These are phyloP conservation scores for Jaenimonas drosophilae DNA, from an alignment of 208 protist genomes.

Conservation along the genomic window DNA sequence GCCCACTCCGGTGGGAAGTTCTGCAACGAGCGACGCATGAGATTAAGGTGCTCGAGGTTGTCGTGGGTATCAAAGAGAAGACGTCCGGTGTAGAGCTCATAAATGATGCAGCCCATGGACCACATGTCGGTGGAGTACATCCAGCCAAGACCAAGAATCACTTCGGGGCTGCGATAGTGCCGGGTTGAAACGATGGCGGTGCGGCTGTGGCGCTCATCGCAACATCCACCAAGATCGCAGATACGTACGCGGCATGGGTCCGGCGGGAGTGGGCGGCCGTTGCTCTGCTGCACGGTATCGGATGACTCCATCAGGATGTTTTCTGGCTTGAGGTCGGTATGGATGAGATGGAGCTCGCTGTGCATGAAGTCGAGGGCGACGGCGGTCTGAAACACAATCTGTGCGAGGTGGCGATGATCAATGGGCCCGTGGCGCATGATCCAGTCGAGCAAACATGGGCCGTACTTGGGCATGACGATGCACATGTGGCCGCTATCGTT, in stretches of 20 bases:
- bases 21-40: constrained; percentile 66
- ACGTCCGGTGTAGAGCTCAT: constrained; percentile 51
- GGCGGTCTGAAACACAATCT: constrained; percentile 68
- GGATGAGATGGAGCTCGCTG: constrained; percentile 47
- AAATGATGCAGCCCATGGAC: constrained; percentile 66
- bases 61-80: constrained; percentile 31
- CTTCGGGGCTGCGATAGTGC: constrained; percentile 61
- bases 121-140: constrained; percentile 65
- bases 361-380: constrained; percentile 72
- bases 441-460: constrained; percentile 71
- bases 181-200: constrained; percentile 26
- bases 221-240: constrained; percentile 47
- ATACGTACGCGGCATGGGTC: constrained; percentile 35
- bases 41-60: constrained; percentile 41
- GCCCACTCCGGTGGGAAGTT: constrained; percentile 45
- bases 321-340: constrained; percentile 89
- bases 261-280: constrained; percentile 15
- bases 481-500: constrained; percentile 78
- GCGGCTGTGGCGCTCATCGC: constrained; percentile 17
- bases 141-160: constrained; percentile 39
- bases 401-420: constrained; percentile 55
- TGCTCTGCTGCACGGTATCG: constrained; percentile 7
- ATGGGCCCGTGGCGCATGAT: constrained; percentile 71
- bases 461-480: constrained; percentile 62
- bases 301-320: constrained; percentile 46